A percentile compares a stretch with the other conserved stretches of the same genome.
These are phyloP conservation scores for Botrytis byssoidea DNA, from an alignment of 2,329 filamentous ascomycete species.

Conservation along the genomic window DNA sequence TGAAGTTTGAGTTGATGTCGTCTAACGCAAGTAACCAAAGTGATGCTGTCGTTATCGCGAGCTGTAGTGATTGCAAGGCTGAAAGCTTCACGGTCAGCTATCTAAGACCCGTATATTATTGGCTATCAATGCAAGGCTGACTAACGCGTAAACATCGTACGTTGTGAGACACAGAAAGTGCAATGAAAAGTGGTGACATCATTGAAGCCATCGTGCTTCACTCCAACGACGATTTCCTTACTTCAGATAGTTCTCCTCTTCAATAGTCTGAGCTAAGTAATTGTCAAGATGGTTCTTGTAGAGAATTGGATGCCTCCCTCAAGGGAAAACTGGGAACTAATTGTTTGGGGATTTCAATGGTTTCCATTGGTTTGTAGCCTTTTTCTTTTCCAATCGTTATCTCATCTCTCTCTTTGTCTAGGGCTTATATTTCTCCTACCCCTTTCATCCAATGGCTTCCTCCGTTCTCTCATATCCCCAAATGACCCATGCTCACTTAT, in stretches of 20 bases:
- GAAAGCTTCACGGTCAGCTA: background rate
- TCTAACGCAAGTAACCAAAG: background rate
- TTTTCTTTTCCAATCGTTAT: background rate
- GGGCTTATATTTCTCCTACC: background rate
- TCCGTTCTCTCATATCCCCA: background rate
- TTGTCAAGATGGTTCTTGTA: slow-evolving; percentile 32
- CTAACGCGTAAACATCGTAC: background rate
- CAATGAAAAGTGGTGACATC: slow-evolving; percentile 23
- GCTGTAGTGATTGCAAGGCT: background rate
- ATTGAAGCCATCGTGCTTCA: slow-evolving; percentile 18
- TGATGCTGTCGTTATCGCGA: background rate
- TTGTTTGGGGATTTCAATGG: slow-evolving; percentile 54
- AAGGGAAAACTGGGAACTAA: slow-evolving; percentile 55
- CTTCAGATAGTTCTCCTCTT: background rate
- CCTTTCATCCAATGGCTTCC: background rate
- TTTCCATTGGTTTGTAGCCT: slow-evolving; percentile 45
- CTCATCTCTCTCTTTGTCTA: background rate
- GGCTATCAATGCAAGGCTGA: background rate
- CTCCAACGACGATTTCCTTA: background rate
- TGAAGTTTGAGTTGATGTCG: background rate
- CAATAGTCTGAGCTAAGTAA: background rate
- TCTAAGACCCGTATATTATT: background rate
- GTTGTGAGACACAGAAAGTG: background rate
- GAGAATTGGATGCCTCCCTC: slow-evolving; percentile 52
- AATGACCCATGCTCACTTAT: background rate